Evolutionary conservation across 163 green algal genomes (phyloP), one percentile per base, ranked within the genome.

Genomic region (Chlamydomonas reinhardtii): DNA sequence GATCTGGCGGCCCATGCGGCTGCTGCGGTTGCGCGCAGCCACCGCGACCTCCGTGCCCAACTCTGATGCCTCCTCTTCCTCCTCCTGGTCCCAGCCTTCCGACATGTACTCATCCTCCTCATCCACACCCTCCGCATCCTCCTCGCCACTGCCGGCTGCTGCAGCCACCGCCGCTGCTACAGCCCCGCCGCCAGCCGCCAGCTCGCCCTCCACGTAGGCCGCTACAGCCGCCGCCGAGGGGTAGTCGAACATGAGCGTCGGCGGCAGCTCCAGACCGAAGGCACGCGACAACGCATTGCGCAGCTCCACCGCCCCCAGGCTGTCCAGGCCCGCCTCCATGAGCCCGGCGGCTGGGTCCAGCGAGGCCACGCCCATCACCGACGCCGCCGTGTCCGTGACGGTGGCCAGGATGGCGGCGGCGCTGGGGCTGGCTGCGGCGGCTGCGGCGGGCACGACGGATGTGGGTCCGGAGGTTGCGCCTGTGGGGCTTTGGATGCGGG

Each of bases 311-410:
- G 91, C 81, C 0, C 93, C 95, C 61, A 98, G 89, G 27, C 93
- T 97, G 90, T 98, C 96, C 62, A 98, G 88, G 2, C 96, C 96
- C 5, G 94, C 90, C 48, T 95, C 93, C 94, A 98, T 98, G 32
- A 98, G 92, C 29, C 93, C 89, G 29, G 93, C 89, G 31, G 96
- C 86, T 20, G 83, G 59, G 32, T 70, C 79, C 48, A 97, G 73
- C 17, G 93, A 79, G 25, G 68, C 34, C 32, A 73, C 69, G 9
- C 79, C 79, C 79, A 86, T 86, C 52, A 86, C 79, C 37, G 22
- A 29, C 19, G 59, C 59, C 25, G 95, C 87, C 37, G 82, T 64
- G 64, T 79, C 74, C 4, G 91, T 85, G 6, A 89, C 89, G 29
- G 75, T 79, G 12, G 43, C 59, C 39, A 94, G 89, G 17, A 80